phyloP scores from a whole-genome alignment of 768 basidiomycete species.

The Boletus tomentosulus region DNA sequence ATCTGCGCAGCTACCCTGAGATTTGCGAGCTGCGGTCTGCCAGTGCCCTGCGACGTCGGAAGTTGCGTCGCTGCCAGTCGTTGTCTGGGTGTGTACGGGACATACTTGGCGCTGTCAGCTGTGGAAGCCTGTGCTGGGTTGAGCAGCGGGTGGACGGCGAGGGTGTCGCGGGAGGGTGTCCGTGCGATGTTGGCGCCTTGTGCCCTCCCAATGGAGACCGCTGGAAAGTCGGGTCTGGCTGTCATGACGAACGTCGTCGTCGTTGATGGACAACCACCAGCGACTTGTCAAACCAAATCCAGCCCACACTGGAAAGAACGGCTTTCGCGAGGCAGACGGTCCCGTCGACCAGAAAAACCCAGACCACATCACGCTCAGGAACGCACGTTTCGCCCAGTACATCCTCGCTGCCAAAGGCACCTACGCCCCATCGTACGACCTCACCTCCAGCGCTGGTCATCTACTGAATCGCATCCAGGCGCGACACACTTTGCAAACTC shows the following conservation, averaged over 20 bases:
- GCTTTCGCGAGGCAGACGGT: conserved; percentile 24
- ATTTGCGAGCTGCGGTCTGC: conserved; percentile 66
- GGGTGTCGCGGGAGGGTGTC: too few relatives aligned
- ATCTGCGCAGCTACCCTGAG: conserved; percentile 69
- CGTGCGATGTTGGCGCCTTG: conserved; percentile 42
- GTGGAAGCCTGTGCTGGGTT: conserved; percentile 33
- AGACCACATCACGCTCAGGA: conserved; percentile 25
- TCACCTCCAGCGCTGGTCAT: neutral
- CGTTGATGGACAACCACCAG: conserved; percentile 1
- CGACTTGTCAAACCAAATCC: conserved; percentile 13
- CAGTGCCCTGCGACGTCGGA: conserved; percentile 38
- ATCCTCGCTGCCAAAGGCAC: conserved; percentile 38
- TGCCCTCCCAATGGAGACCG: conserved; percentile 51
- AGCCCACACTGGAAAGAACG: conserved; percentile 13
- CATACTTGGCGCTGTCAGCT: conserved; percentile 45
- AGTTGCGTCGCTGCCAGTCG: conserved; percentile 32
- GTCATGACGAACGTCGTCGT: too few relatives aligned
- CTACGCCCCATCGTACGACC: too few relatives aligned
- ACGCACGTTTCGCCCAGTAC: conserved; percentile 36
- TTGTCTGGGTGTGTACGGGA: conserved; percentile 75
- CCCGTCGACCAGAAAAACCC: too few relatives aligned
- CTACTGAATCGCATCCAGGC: conserved; percentile 5
- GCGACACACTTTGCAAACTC: too few relatives aligned
- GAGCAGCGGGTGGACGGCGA: conserved; percentile 63
- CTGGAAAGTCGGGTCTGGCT: conserved; percentile 43